Conservation (phyloP, 1,284 basidiomycete species). For the Hemileia vastatrix region DNA sequence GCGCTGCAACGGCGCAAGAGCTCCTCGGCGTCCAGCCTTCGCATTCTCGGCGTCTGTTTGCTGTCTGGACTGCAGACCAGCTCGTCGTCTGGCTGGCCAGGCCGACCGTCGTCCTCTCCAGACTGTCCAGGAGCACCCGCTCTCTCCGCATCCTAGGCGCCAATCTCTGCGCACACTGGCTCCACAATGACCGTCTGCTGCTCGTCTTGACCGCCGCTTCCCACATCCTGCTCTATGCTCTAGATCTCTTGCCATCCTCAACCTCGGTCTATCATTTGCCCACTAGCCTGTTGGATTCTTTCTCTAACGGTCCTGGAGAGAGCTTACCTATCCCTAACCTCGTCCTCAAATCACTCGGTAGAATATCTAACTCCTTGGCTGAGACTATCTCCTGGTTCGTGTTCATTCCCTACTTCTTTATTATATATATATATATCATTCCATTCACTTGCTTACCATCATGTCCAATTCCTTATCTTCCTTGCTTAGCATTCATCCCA, state of each 20-base stretch:
- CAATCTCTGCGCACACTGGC: neutral
- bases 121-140: neutral
- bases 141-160: constrained; percentile 3
- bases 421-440: neutral
- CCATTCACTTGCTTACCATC: neutral
- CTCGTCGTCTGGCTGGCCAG: constrained; percentile 16
- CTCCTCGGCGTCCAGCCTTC: neutral
- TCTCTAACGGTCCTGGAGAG: constrained; percentile 19
- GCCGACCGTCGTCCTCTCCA: constrained; percentile 13
- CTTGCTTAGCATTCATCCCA: constrained; percentile 4
- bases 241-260: constrained; percentile 4
- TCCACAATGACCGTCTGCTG: neutral
- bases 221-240: neutral
- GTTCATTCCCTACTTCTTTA: neutral
- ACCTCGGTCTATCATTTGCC: constrained; percentile 15
- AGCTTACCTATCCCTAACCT: constrained; percentile 17
- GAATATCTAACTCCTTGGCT: neutral
- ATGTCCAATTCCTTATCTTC: neutral
- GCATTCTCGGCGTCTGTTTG: neutral
- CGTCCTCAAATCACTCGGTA: constrained; percentile 6
- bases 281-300: constrained; percentile 1
- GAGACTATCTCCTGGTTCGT: constrained; percentile 20
- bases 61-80: constrained; percentile 19
- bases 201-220: neutral
- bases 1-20: neutral